phyloP scores from a whole-genome alignment of 2,329 filamentous ascomycete species.

The Magnaporthiopsis rhizophila region DNA sequence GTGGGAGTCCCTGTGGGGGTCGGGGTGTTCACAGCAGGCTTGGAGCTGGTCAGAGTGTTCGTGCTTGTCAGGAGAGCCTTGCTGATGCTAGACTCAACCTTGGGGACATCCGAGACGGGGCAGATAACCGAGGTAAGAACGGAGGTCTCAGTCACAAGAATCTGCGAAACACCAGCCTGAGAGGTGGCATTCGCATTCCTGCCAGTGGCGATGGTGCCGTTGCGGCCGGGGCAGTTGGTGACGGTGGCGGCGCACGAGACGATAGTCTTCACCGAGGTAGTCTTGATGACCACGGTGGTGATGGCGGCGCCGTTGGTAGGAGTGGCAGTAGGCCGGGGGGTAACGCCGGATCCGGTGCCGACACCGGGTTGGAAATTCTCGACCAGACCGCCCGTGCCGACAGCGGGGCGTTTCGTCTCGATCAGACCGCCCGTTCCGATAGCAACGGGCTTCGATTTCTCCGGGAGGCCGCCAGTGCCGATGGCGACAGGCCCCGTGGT shows the following conservation, averaged over 20 bases:
- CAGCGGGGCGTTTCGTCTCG: neutral
- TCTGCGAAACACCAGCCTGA: conserved; percentile 19
- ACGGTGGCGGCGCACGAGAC: conserved; percentile 15
- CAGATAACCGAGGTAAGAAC: conserved; percentile 31
- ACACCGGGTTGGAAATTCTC: neutral
- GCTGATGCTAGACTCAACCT: conserved; percentile 28
- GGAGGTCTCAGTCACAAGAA: conserved; percentile 30
- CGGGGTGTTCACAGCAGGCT: conserved; percentile 23
- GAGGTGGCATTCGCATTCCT: conserved; percentile 17
- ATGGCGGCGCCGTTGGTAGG: neutral
- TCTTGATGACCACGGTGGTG: conserved; percentile 25
- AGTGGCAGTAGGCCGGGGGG: neutral
- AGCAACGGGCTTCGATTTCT: neutral
- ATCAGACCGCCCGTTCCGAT: neutral
- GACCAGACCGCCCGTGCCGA: neutral
- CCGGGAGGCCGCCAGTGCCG: neutral
- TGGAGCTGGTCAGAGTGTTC: conserved; percentile 9
- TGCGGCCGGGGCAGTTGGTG: conserved; percentile 18
- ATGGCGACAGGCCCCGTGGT: neutral
- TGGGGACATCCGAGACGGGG: conserved; percentile 30
- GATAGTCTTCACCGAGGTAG: conserved; percentile 30
- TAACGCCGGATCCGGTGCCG: neutral
- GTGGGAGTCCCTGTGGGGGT: conserved; percentile 6
- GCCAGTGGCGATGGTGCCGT: conserved; percentile 23
- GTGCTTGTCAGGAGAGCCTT: neutral